Base-by-base conservation (phyloP, 768 basidiomycete genomes). In the Podaxis sp. region DNA sequence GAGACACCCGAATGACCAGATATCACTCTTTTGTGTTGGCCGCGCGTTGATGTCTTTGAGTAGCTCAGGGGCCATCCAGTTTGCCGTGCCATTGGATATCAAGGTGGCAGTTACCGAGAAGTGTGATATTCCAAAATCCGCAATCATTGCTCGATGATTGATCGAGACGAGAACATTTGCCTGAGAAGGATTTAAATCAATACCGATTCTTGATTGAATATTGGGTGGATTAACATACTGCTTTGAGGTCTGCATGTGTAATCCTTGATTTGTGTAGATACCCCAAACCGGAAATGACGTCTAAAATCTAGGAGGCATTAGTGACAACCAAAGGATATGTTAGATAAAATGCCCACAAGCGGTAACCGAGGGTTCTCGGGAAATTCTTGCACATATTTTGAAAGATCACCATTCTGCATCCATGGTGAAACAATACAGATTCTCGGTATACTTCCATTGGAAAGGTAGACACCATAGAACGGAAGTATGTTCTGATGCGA, bases 401-500 rank as follows among this genome's bases (percentile, higher is more conserved):
- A 36, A 20, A 70, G 55, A 26, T 64, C 70, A 10, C 69, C 71
- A 36, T 72, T 66, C 7, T 58, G 54, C 38, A 66, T 66, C 66
- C 66, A 72, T 2, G 69, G 69, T 5, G 68, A 69, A 1, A 71
- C 60, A 11, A 71, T 37, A 20, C 62, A 67, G 1, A 67, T 55
- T 22, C 58, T 53, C 37, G n/a, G 13, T 46, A 26, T 63, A 44
- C 12, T 66, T 62, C 8, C 22, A 22, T n/a, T 10, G 22, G 46
- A 48, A 4, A 12, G 30, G 50, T 68, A 78, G 17, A 74, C 56
- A 3, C 77, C 76, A 66, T 73, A 72, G 22, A 78, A 63, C 2
- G 75, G 76, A 22, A 79, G 62, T 20, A 78, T 72, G 44, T 77
- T 77, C 0, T 69, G 67, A 56, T 79, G 78, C 0, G 57, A 65